These are phyloP conservation scores for Aspergillus novofumigatus DNA, from an alignment of 2,329 filamentous ascomycete genomes.

Conservation along the genomic window DNA sequence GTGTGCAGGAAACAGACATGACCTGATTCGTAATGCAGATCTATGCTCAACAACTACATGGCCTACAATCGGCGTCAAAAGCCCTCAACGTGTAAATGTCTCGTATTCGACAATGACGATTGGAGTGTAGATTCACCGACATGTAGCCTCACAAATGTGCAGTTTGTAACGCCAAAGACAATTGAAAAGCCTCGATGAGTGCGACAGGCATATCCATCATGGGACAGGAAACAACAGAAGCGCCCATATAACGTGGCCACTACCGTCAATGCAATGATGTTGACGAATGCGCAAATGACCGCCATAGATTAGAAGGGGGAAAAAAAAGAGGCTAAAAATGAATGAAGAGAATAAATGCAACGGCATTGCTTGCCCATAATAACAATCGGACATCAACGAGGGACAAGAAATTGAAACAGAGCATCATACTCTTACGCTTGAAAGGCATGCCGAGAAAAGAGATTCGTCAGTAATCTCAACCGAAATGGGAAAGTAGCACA, in stretches of 20 bases:
- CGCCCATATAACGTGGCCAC: background rate
- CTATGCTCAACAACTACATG: background rate
- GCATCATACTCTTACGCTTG: conserved; percentile 30
- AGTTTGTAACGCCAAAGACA: background rate
- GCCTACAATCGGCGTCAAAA: background rate
- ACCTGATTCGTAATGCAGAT: background rate
- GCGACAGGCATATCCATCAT: background rate
- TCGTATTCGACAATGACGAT: background rate
- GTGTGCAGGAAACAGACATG: background rate
- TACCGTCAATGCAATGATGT: background rate
- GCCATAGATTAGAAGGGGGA: conserved; percentile 11
- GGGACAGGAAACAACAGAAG: background rate
- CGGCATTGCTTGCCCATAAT: conserved; percentile 19
- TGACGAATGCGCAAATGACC: background rate
- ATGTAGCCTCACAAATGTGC: background rate
- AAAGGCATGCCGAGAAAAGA: conserved; percentile 29
- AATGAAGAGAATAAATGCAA: conserved; percentile 22
- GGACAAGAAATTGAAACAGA: conserved; percentile 26
- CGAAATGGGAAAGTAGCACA: conserved; percentile 6
- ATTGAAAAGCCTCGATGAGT: background rate
- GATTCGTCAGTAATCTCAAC: conserved; percentile 31
- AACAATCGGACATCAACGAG: conserved; percentile 31
- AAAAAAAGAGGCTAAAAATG: conserved; percentile 16
- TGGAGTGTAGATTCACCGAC: background rate
- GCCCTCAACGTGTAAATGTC: background rate